phyloP scores from a whole-genome alignment of 1,139 yeast genomes.

The Saccharomyces hybrid region DNA sequence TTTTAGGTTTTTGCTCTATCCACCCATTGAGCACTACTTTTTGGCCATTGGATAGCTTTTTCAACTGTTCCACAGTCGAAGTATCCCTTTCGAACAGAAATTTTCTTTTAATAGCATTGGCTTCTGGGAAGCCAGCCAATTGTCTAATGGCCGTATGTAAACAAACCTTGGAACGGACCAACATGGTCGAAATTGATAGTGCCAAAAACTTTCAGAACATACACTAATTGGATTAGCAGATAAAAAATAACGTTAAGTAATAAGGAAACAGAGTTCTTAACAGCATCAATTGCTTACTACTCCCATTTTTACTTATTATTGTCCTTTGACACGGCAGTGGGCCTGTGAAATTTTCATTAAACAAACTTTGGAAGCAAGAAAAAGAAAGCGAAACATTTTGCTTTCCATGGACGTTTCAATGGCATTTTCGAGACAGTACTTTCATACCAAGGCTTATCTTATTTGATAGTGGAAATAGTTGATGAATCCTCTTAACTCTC shows the following conservation, averaged over 20 bases:
- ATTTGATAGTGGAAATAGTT: not conserved
- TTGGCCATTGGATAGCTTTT: not conserved
- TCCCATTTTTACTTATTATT: not conserved
- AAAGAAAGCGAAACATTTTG: not conserved
- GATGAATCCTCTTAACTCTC: not conserved
- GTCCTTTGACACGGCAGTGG: not conserved
- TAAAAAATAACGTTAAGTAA: too few relatives aligned
- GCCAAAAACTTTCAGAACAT: not conserved
- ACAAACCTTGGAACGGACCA: not conserved
- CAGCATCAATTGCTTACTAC: not conserved
- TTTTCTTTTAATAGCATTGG: not conserved
- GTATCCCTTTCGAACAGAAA: conserved; percentile 5
- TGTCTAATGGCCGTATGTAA: not conserved
- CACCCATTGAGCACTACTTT: conserved; percentile 60
- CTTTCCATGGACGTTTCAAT: not conserved
- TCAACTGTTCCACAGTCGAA: not conserved
- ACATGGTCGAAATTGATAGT: not conserved
- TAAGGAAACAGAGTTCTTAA: not conserved
- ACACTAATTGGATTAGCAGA: too few relatives aligned
- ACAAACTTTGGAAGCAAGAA: not conserved
- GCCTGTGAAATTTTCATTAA: not conserved
- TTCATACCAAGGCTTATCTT: not conserved
- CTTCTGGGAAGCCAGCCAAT: not conserved
- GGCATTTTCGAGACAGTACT: too few relatives aligned
- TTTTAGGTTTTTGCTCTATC: conserved; percentile 66